Base-by-base conservation (phyloP, 2,329 filamentous ascomycete species). In the Colletotrichum zoysiae region DNA sequence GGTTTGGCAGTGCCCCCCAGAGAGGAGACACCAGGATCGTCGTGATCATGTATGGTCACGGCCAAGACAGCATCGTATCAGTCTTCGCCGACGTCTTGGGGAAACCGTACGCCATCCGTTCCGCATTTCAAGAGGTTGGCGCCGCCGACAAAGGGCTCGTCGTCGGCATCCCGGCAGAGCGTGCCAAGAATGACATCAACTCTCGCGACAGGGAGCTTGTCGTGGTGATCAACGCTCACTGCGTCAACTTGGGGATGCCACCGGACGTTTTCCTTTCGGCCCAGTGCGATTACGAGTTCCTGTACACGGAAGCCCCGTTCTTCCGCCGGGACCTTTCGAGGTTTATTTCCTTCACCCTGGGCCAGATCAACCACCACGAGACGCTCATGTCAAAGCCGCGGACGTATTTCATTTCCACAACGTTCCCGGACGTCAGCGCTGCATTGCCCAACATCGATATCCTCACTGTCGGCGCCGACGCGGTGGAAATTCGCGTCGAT, bases 391-490 rank as follows among this genome's bases (percentile, higher is more conserved):
- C 91, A 62, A 96, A 96, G 78, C 87, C 89, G 51, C 88, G 93
- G 77, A 96, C 93, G 0, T 95, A 93, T 76, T 91, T 96, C 78
- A 94, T 97, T 75, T 96, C 94, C 5, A 96, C 93, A 1, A 97
- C 94, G 0, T 97, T 97, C 75, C 92, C 94, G 0, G 93, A 97
- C 78, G 92, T 97, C 11, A 91, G 92, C 73, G 91, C 93, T 5
- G 94, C 94, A 11, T 84, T 97, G 58, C 92, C 93, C 1, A 96
- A 97, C 78, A 86, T 97, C 71, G 93, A 96, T 80, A 96, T 97
- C 64, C 83, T 97, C 56, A 96, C 94, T 0, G 94, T 97, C 4
- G 94, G 94, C 48, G 92, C 93, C 20, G 94, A 97, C 81, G 93
- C 93, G 0, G 92, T 97, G 53, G 94, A 97, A 79, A 88, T 97